Percentiles rank a stretch among this genome's conserved stretches.
Evolutionary conservation across 441 rosid genomes (phyloP).

Genomic region (Eruca vesicaria): DNA sequence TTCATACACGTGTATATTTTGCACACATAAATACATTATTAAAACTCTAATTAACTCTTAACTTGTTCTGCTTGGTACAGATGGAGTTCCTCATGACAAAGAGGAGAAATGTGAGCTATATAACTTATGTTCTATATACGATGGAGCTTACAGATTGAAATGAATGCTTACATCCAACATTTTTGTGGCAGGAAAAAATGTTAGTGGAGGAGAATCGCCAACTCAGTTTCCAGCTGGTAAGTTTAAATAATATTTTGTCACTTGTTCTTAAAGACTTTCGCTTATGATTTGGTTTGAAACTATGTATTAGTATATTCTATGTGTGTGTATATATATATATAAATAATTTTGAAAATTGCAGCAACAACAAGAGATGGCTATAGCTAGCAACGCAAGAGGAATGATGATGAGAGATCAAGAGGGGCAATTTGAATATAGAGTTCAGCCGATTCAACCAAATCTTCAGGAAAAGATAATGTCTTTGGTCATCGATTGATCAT

Average conservation of each 20-base stretch:
- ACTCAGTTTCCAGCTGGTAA: conserved; percentile 54
- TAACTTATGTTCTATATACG: neutral
- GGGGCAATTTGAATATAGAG: conserved; percentile 56
- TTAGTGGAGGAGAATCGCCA: conserved; percentile 56
- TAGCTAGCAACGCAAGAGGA: conserved; percentile 49
- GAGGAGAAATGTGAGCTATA: conserved; percentile 57
- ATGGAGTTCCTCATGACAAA: conserved; percentile 43
- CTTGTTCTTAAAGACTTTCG: neutral
- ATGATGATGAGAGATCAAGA: conserved; percentile 51
- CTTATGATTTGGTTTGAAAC: neutral
- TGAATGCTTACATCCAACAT: conserved; percentile 5
- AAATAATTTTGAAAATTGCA: conserved; percentile 30
- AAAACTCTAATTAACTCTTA: neutral
- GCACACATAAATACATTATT: neutral
- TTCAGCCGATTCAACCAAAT: conserved; percentile 89
- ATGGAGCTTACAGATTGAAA: neutral
- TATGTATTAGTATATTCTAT: neutral
- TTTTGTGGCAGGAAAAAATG: conserved; percentile 44
- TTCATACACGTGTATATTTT: neutral
- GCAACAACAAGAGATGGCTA: conserved; percentile 60
- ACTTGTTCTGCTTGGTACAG: conserved; percentile 34
- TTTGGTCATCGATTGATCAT: conserved; percentile 35
- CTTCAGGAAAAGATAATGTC: conserved; percentile 62
- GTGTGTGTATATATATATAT: neutral
- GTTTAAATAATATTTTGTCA: neutral